Evolutionary conservation across 768 basidiomycete genomes (phyloP).

Genomic region (Saitozyma sp.): DNA sequence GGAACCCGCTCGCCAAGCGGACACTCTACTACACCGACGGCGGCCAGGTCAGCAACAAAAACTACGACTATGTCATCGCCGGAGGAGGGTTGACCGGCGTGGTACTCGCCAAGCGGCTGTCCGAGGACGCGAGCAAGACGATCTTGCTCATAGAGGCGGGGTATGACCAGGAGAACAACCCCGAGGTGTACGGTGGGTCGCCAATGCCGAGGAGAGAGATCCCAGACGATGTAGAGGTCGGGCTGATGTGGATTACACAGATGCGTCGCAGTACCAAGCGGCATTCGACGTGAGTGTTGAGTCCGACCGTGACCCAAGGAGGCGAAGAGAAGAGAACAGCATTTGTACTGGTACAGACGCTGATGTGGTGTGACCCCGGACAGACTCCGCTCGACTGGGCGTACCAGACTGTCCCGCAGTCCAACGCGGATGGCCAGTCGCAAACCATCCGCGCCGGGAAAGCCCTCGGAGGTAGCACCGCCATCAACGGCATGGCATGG

Average conservation of each 20-base stretch:
- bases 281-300: conserved; percentile 24
- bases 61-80: conserved; percentile 63
- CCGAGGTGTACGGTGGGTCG: conserved; percentile 15
- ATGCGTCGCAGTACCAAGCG: conserved; percentile 26
- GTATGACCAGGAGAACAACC: conserved; percentile 27
- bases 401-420: conserved; percentile 36
- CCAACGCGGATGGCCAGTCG: conserved; percentile 12
- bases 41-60: conserved; percentile 28
- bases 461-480: conserved; percentile 47
- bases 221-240: neutral
- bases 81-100: conserved; percentile 60
- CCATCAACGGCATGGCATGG: conserved; percentile 51
- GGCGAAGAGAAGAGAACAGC: too few relatives aligned
- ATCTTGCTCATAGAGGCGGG: conserved; percentile 54
- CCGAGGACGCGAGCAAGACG: conserved; percentile 56
- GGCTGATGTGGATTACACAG: conserved; percentile 6
- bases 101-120: conserved; percentile 57
- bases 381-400: conserved; percentile 38
- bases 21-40: conserved; percentile 26
- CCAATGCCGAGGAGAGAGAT: neutral
- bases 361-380: neutral
- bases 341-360: too few relatives aligned
- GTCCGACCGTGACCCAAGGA: neutral
- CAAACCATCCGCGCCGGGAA: conserved; percentile 31
- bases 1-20: conserved; percentile 5